Evolutionary conservation across 768 basidiomycete genomes (phyloP).

Genomic region (Termitomyces sp.): DNA sequence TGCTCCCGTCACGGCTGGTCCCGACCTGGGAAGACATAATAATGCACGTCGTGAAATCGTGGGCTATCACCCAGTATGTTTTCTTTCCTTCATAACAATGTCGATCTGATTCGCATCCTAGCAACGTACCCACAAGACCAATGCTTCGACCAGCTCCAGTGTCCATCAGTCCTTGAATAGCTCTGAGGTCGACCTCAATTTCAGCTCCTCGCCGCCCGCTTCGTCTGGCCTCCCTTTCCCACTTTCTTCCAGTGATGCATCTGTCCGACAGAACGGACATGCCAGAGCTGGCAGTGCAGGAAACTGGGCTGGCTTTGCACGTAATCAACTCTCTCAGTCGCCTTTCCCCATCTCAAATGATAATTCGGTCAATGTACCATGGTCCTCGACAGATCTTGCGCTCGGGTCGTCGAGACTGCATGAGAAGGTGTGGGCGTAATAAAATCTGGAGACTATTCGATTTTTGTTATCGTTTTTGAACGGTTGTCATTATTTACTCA

Average conservation of each 20-base stretch:
- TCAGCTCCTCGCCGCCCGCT: constrained; percentile 48
- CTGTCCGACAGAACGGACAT: constrained; percentile 55
- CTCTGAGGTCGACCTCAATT: constrained; percentile 56
- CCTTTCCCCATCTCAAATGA: constrained; percentile 54
- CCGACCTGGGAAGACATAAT: constrained; percentile 76
- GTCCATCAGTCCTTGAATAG: constrained; percentile 75
- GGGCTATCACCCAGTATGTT: constrained; percentile 62
- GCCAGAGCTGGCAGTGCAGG: constrained; percentile 76
- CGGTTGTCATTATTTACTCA: constrained; percentile 23
- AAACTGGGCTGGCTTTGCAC: constrained; percentile 66
- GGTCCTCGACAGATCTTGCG: constrained; percentile 49
- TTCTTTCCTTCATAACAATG: not conserved
- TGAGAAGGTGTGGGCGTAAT: constrained; percentile 58
- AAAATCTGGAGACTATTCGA: constrained; percentile 2
- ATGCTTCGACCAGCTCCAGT: constrained; percentile 39
- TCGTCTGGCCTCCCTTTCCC: constrained; percentile 31
- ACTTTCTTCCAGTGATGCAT: constrained; percentile 37
- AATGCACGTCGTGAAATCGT: constrained; percentile 68
- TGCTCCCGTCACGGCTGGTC: constrained; percentile 79
- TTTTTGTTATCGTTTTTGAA: constrained; percentile 17
- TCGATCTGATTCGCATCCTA: constrained; percentile 15
- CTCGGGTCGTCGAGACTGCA: constrained; percentile 45
- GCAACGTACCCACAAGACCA: constrained; percentile 42
- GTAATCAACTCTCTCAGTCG: constrained; percentile 43
- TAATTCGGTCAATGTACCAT: constrained; percentile 49